phyloP scores from a whole-genome alignment of 1,284 basidiomycete genomes.

The Taiwanofungus camphoratus region DNA sequence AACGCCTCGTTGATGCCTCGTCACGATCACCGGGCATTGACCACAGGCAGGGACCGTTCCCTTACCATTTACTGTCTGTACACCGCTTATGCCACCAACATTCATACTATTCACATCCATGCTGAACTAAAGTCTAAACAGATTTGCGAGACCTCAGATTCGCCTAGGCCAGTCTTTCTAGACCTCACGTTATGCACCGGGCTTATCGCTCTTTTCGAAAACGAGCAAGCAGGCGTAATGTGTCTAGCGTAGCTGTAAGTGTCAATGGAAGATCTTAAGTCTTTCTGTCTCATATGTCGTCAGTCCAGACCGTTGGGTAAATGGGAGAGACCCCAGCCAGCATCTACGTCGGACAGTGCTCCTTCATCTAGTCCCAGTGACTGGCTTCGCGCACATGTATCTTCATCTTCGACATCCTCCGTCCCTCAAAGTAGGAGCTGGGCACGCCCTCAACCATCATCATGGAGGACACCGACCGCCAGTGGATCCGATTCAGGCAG shows the following conservation, averaged over 20 bases:
- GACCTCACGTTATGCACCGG: constrained; percentile 14
- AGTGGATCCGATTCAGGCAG: neutral
- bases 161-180: neutral
- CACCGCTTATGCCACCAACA: too few relatives aligned
- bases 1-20: too few relatives aligned
- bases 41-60: too few relatives aligned
- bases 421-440: neutral
- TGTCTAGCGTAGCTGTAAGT: constrained; percentile 41
- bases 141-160: neutral
- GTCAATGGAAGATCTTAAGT: neutral
- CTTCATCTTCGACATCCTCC: neutral
- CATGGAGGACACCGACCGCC: neutral
- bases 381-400: neutral
- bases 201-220: constrained; percentile 15
- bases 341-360: neutral
- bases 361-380: neutral
- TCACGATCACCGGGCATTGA: too few relatives aligned
- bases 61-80: too few relatives aligned
- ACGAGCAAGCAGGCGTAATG: too few relatives aligned
- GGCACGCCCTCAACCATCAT: neutral
- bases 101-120: too few relatives aligned
- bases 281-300: constrained; percentile 7
- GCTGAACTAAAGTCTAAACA: neutral
- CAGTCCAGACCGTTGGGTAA: constrained; percentile 17
- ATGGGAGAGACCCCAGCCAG: constrained; percentile 14